These are phyloP conservation scores for Abrus precatorius DNA, from an alignment of 306 rosid genomes.

Conservation along the genomic window DNA sequence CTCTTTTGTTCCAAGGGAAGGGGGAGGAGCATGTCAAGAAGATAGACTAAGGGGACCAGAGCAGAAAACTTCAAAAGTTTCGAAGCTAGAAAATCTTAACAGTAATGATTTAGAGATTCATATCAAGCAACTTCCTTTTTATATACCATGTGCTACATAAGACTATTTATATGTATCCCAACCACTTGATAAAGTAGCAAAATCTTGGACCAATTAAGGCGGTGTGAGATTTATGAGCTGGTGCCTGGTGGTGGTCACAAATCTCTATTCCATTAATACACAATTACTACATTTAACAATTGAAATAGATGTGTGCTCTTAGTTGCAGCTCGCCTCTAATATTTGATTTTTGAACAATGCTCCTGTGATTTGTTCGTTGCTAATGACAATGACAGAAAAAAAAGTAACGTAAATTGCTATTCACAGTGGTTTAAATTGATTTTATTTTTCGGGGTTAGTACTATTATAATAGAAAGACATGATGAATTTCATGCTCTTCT, in stretches of 20 bases:
- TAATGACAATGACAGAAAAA: conserved; percentile 1
- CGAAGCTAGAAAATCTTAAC: conserved; percentile 30
- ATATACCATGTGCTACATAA: conserved; percentile 11
- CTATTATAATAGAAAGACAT: neutral
- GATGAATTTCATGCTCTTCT: conserved; percentile 18
- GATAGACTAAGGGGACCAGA: conserved; percentile 21
- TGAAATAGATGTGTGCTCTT: conserved; percentile 11
- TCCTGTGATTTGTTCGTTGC: conserved; percentile 2
- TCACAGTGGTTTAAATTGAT: conserved; percentile 8
- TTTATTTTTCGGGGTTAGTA: neutral
- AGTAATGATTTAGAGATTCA: conserved; percentile 31
- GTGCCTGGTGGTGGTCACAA: conserved; percentile 35
- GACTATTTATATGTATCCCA: conserved; percentile 4
- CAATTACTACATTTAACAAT: conserved; percentile 16
- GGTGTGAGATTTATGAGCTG: conserved; percentile 29
- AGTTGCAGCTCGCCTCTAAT: neutral
- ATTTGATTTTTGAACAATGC: neutral
- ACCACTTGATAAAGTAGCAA: conserved; percentile 14
- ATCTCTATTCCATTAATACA: neutral
- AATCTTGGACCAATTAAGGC: conserved; percentile 25
- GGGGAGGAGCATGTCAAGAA: neutral
- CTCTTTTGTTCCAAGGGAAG: neutral
- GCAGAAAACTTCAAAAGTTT: conserved; percentile 25
- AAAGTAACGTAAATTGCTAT: conserved; percentile 7
- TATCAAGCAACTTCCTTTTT: conserved; percentile 42